These are phyloP conservation scores for Limonium bicolor DNA, from an alignment of 148 eudicot genomes.

Conservation along the genomic window DNA sequence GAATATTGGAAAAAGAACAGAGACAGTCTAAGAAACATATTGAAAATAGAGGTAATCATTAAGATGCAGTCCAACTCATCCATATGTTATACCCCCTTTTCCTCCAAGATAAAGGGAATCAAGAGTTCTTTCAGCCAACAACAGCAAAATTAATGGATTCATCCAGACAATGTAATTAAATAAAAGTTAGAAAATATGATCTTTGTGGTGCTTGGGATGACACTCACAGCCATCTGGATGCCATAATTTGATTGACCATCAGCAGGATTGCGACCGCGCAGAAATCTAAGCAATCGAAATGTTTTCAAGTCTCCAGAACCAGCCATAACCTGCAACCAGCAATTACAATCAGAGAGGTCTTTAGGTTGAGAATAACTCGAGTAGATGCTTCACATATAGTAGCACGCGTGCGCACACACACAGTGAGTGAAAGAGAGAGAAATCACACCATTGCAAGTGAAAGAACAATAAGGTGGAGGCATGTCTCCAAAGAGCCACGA, in stretches of 20 bases:
- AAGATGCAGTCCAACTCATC: no score
- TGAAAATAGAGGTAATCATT: background rate
- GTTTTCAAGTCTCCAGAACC: conserved; percentile 91
- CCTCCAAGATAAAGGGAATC: no score
- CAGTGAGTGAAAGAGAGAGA: no score
- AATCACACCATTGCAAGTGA: conserved; percentile 72
- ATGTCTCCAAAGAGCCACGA: conserved; percentile 79
- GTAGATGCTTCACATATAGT: no score
- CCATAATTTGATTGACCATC: conserved; percentile 87
- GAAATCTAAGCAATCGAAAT: conserved; percentile 62
- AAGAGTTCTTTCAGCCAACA: no score
- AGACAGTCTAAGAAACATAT: background rate
- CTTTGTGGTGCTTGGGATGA: no score
- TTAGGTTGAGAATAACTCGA: no score
- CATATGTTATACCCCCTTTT: no score
- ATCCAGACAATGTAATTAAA: no score
- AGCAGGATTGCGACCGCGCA: conserved; percentile 63
- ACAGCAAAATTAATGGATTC: no score
- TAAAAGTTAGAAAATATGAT: no score
- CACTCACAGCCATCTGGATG: conserved; percentile 81
- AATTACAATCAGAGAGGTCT: conserved; percentile 6
- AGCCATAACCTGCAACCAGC: conserved; percentile 83
- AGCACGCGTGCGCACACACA: no score
- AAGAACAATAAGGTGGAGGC: conserved; percentile 88
- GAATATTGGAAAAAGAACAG: background rate